Percentiles rank a stretch among this genome's conserved stretches.
Evolutionary conservation across 352 stramenopile species (phyloP).

Genomic region (Thraustotheca clavata): DNA sequence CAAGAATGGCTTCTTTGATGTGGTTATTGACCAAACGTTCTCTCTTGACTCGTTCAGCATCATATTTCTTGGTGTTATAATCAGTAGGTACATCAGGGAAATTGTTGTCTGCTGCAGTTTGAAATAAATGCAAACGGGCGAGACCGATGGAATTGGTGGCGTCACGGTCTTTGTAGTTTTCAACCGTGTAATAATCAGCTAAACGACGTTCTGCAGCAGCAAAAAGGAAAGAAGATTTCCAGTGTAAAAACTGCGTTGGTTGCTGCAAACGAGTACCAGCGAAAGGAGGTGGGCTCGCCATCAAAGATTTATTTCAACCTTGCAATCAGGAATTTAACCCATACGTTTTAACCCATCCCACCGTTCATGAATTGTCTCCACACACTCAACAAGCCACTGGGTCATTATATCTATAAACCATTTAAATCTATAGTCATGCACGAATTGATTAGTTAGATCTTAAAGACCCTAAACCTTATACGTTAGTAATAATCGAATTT

Average conservation of each 20-base stretch:
- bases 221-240: neutral
- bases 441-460: too few relatives aligned
- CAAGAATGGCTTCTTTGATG: neutral
- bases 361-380: too few relatives aligned
- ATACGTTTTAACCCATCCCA: too few relatives aligned
- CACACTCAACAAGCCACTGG: too few relatives aligned
- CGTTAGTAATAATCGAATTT: too few relatives aligned
- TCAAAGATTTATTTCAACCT: too few relatives aligned
- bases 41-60: neutral
- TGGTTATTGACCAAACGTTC: neutral
- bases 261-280: neutral
- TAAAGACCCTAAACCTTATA: too few relatives aligned
- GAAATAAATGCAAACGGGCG: neutral
- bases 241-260: neutral
- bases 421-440: too few relatives aligned
- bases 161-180: neutral
- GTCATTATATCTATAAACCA: too few relatives aligned
- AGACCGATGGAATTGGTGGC: neutral
- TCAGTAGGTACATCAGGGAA: neutral
- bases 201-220: neutral
- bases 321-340: too few relatives aligned
- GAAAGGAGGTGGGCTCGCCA: neutral
- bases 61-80: neutral
- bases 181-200: neutral
- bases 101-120: neutral